Percentiles rank a stretch among this genome's conserved stretches.
Conservation (phyloP, 2,329 filamentous ascomycete species). For the Sarocladiaceae sp. region DNA sequence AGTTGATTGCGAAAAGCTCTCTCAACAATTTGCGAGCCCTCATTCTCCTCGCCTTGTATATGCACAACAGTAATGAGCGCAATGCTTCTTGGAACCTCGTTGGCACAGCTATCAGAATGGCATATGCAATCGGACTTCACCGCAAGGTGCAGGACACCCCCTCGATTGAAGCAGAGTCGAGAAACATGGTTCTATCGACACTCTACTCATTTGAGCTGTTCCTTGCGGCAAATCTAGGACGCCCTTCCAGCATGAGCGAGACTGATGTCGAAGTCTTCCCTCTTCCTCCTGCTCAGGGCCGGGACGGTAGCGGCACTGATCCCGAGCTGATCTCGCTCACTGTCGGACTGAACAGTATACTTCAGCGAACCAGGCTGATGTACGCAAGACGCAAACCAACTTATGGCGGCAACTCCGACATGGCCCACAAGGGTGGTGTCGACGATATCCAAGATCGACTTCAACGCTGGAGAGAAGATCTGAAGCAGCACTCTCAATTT, state of each 20-base stretch:
- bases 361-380: slow-evolving; percentile 21
- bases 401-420: slow-evolving; percentile 1
- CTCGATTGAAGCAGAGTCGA: background rate
- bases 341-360: slow-evolving; percentile 25
- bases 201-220: slow-evolving; percentile 33
- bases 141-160: slow-evolving; percentile 11
- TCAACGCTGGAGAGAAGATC: slow-evolving; percentile 19
- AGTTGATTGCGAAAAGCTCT: slow-evolving; percentile 26
- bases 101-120: slow-evolving; percentile 26
- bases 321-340: slow-evolving; percentile 25
- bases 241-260: slow-evolving; percentile 30
- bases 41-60: slow-evolving; percentile 27
- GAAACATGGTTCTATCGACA: slow-evolving; percentile 28
- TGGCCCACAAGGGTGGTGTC: slow-evolving; percentile 5
- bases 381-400: slow-evolving; percentile 12
- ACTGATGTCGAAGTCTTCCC: slow-evolving; percentile 28
- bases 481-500: slow-evolving; percentile 16
- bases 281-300: slow-evolving; percentile 21
- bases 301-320: slow-evolving; percentile 22
- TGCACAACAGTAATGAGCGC: slow-evolving; percentile 34
- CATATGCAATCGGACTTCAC: slow-evolving; percentile 28
- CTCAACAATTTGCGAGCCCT: slow-evolving; percentile 27
- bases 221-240: slow-evolving; percentile 29
- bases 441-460: slow-evolving; percentile 19
- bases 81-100: slow-evolving; percentile 32